phyloP scores from a whole-genome alignment of 768 basidiomycete species.

The Auriscalpium vulgare region DNA sequence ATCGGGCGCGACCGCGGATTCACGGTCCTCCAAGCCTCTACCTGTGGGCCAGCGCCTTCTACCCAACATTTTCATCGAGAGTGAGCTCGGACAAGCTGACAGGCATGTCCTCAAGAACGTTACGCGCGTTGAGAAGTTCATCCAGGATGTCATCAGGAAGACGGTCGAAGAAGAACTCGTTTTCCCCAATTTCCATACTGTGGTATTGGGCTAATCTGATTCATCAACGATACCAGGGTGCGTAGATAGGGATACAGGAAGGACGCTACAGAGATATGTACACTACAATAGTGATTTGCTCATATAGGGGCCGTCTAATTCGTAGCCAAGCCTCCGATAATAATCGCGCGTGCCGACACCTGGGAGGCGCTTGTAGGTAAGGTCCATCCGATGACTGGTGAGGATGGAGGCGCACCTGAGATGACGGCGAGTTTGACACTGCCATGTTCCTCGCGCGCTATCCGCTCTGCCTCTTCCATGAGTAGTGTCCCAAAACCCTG shows the following conservation, averaged over 20 bases:
- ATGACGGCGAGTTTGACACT: slow-evolving; percentile 97
- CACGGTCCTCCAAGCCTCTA: slow-evolving; percentile 52
- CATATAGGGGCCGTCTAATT: slow-evolving; percentile 97
- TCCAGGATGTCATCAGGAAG: slow-evolving; percentile 91
- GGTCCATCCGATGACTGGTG: background rate
- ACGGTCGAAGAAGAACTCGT: slow-evolving; percentile 94
- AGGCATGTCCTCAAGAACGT: slow-evolving; percentile 96
- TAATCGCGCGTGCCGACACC: slow-evolving; percentile 97
- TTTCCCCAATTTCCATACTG: slow-evolving; percentile 91
- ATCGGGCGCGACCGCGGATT: slow-evolving; percentile 22
- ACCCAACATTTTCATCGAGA: slow-evolving; percentile 86
- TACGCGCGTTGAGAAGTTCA: slow-evolving; percentile 89
- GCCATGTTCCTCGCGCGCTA: slow-evolving; percentile 94
- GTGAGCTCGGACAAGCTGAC: slow-evolving; percentile 92
- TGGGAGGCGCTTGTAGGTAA: slow-evolving; percentile 19
- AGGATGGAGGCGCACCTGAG: slow-evolving; percentile 49
- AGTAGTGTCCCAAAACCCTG: slow-evolving; percentile 93
- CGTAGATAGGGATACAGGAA: background rate
- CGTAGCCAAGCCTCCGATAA: slow-evolving; percentile 90
- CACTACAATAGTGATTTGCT: slow-evolving; percentile 55
- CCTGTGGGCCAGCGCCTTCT: slow-evolving; percentile 79
- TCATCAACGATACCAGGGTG: background rate
- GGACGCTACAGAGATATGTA: background rate
- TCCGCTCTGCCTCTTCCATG: slow-evolving; percentile 99
- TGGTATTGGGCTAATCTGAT: slow-evolving; percentile 14